A percentile compares a stretch with the other conserved stretches of the same genome.
Conservation (phyloP, 1,284 basidiomycete genomes). For the Neonothopanus nambi region DNA sequence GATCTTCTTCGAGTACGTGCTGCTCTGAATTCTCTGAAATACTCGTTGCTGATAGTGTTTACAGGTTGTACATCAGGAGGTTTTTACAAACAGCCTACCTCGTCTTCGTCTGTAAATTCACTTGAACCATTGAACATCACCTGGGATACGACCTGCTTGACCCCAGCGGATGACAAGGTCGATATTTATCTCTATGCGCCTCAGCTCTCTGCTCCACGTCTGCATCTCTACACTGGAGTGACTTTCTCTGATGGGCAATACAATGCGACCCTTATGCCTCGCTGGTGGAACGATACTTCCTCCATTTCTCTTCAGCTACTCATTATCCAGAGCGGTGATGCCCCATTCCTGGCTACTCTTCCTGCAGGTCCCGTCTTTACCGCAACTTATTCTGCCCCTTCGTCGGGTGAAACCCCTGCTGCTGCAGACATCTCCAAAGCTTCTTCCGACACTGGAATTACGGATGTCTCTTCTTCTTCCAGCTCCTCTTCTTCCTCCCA, state of each 20-base stretch:
- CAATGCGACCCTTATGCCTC: constrained; percentile 55
- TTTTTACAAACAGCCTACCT: constrained; percentile 60
- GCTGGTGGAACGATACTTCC: constrained; percentile 77
- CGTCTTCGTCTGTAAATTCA: constrained; percentile 42
- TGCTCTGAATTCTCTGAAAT: background rate
- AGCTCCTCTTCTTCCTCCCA: constrained; percentile 40
- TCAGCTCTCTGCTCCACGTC: constrained; percentile 39
- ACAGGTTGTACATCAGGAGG: constrained; percentile 13
- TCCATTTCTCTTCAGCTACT: constrained; percentile 61
- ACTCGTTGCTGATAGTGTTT: constrained; percentile 40
- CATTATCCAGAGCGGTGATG: constrained; percentile 59
- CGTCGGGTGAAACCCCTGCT: constrained; percentile 43
- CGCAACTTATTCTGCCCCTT: constrained; percentile 56
- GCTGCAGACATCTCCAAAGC: constrained; percentile 36
- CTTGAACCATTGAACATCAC: constrained; percentile 56
- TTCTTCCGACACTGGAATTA: constrained; percentile 33
- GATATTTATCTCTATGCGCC: constrained; percentile 80
- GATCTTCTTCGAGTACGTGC: constrained; percentile 2
- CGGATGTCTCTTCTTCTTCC: constrained; percentile 34
- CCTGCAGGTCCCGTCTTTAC: constrained; percentile 76
- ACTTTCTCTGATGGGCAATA: constrained; percentile 57
- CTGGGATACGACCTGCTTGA: constrained; percentile 70
- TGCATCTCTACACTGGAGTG: constrained; percentile 69
- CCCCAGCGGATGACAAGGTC: constrained; percentile 37
- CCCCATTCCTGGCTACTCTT: constrained; percentile 55